Conservation (phyloP, 2,329 filamentous ascomycete genomes). For the Thermochaetoides dissita region DNA sequence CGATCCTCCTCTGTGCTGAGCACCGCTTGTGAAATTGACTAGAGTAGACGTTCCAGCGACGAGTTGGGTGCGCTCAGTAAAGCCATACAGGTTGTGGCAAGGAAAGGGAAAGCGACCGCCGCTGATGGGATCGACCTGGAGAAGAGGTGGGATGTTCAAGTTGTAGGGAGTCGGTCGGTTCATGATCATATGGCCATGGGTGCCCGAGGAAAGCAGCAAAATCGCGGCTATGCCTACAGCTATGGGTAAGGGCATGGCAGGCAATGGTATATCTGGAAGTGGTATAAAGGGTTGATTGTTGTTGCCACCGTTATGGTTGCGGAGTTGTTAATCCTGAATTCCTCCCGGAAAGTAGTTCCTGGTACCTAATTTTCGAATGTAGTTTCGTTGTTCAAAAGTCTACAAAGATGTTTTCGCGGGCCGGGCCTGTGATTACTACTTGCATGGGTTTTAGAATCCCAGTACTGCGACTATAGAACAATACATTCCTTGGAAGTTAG, state of each 20-base stretch:
- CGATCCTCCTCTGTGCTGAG: conserved; percentile 19
- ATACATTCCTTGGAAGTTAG: too few relatives aligned
- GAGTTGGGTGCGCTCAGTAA: conserved; percentile 5
- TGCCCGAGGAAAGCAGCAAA: conserved; percentile 1
- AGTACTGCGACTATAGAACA: too few relatives aligned
- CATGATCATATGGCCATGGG: conserved; percentile 12
- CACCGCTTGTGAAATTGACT: conserved; percentile 18
- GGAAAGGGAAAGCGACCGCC: conserved; percentile 6
- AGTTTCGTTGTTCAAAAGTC: too few relatives aligned
- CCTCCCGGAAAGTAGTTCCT: too few relatives aligned
- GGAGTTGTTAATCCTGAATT: too few relatives aligned
- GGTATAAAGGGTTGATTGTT: too few relatives aligned
- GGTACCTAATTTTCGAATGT: too few relatives aligned
- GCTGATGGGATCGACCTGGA: conserved; percentile 11
- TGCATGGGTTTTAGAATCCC: too few relatives aligned
- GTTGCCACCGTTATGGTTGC: too few relatives aligned
- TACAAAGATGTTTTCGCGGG: too few relatives aligned
- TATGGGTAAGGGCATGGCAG: conserved; percentile 1
- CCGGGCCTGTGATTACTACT: too few relatives aligned
- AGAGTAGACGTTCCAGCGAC: conserved; percentile 8
- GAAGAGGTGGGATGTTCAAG: conserved; percentile 5
- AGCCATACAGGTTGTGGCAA: conserved; percentile 9
- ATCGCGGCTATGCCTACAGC: background rate
- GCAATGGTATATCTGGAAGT: background rate
- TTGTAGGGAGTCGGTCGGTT: conserved; percentile 9